These are phyloP conservation scores for Penicillium maclennaniae DNA, from an alignment of 495 filamentous ascomycete genomes.

Conservation along the genomic window DNA sequence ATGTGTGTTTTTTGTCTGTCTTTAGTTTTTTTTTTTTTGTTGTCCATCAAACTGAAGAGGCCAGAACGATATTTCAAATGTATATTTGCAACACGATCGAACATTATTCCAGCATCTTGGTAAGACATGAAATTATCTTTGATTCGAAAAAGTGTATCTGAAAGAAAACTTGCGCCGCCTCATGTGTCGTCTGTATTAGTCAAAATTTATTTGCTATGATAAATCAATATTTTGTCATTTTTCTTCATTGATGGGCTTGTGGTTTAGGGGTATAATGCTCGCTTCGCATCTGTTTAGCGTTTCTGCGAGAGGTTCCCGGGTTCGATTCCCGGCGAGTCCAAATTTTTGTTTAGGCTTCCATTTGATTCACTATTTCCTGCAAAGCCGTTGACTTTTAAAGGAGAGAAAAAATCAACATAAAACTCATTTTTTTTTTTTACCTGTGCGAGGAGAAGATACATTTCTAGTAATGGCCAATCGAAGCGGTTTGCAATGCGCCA, in stretches of 20 bases:
- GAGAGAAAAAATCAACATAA: too few species aligned
- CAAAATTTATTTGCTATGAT: background rate
- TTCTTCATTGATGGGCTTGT: background rate
- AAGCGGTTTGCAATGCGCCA: too few species aligned
- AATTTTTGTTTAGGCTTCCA: background rate
- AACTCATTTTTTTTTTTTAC: too few species aligned
- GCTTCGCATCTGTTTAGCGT: background rate
- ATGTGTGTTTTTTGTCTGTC: conserved; percentile 3
- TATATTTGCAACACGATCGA: conserved; percentile 1
- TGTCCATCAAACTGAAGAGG: background rate
- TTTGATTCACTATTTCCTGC: too few species aligned
- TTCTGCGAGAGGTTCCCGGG: background rate
- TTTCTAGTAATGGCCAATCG: too few species aligned
- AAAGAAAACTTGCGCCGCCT: background rate
- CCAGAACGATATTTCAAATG: background rate
- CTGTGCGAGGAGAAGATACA: too few species aligned
- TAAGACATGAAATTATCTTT: background rate
- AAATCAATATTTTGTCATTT: background rate
- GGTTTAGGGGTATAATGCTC: background rate
- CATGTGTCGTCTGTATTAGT: background rate
- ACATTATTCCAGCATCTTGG: background rate
- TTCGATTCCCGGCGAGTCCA: background rate
- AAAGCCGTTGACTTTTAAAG: too few species aligned
- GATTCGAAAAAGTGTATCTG: background rate
- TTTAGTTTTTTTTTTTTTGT: background rate